Evolutionary conservation across 2,329 filamentous ascomycete genomes (phyloP).

Genomic region (Aschersonia sp.): DNA sequence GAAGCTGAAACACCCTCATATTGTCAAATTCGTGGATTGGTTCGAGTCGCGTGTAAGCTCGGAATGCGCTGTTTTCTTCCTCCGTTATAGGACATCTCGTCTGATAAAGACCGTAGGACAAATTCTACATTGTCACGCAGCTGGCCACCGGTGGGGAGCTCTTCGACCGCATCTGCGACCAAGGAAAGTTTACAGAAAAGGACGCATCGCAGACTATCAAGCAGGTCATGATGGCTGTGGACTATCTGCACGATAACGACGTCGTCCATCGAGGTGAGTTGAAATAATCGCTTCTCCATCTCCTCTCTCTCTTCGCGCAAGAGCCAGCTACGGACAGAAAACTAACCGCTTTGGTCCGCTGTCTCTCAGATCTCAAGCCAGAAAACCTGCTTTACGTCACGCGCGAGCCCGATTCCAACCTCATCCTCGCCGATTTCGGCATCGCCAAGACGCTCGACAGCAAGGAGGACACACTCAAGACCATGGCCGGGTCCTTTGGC

Average conservation of each 20-base stretch:
- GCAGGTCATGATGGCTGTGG: constrained; percentile 81
- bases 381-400: constrained; percentile 95
- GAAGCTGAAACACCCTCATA: constrained; percentile 80
- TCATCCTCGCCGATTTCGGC: constrained; percentile 93
- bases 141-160: constrained; percentile 90
- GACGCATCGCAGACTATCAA: constrained; percentile 92
- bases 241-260: constrained; percentile 88
- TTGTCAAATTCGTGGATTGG: constrained; percentile 96
- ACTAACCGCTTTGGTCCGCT: not conserved
- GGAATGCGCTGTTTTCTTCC: no score
- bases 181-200: constrained; percentile 96
- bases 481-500: constrained; percentile 96
- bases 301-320: not conserved
- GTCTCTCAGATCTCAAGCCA: constrained; percentile 70
- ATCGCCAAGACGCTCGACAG: constrained; percentile 96
- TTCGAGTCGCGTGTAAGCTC: constrained; percentile 81
- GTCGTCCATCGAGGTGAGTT: constrained; percentile 80
- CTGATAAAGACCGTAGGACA: constrained; percentile 48
- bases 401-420: constrained; percentile 58
- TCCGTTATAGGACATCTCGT: not conserved
- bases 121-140: constrained; percentile 98
- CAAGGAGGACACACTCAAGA: constrained; percentile 83
- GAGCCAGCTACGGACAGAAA: not conserved
- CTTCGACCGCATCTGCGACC: constrained; percentile 95
- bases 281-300: no score